These are phyloP conservation scores for Metarhizium sp. DNA, from an alignment of 2,329 filamentous ascomycete genomes.

Conservation along the genomic window DNA sequence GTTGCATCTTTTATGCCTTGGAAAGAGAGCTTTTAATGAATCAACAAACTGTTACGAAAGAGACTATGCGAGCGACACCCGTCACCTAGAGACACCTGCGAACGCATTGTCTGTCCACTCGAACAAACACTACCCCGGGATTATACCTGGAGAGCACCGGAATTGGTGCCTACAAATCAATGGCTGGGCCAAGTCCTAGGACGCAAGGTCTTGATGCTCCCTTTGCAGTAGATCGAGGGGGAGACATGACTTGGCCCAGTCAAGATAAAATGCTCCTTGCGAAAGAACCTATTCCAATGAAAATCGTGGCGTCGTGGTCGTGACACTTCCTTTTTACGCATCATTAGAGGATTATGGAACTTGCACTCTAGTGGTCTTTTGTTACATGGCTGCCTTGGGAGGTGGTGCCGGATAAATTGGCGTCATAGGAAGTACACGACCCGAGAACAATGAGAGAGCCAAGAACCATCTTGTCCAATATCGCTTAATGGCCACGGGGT, in stretches of 20 bases:
- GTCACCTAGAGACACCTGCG: background rate
- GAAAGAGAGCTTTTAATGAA: too few relatives aligned
- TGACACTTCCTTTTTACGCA: background rate
- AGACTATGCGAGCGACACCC: background rate
- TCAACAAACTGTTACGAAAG: background rate
- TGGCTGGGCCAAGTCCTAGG: background rate
- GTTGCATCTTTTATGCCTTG: too few relatives aligned
- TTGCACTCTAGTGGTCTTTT: background rate
- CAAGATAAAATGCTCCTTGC: background rate
- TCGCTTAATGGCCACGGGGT: background rate
- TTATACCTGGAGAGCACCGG: too few relatives aligned
- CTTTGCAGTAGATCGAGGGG: background rate
- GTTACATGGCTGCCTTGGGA: background rate
- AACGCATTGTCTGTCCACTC: too few relatives aligned
- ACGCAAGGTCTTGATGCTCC: background rate
- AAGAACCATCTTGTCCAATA: background rate
- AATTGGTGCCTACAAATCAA: too few relatives aligned
- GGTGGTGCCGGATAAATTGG: background rate
- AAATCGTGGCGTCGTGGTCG: conserved; percentile 12
- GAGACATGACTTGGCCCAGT: background rate
- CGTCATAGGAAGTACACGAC: too few relatives aligned
- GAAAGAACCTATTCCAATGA: conserved; percentile 1
- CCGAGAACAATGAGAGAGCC: background rate
- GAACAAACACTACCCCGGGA: too few relatives aligned
- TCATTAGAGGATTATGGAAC: background rate